A percentile compares a stretch with the other conserved stretches of the same genome.
phyloP scores from a whole-genome alignment of 495 filamentous ascomycete genomes.

The Astrothelium subdiscretum region DNA sequence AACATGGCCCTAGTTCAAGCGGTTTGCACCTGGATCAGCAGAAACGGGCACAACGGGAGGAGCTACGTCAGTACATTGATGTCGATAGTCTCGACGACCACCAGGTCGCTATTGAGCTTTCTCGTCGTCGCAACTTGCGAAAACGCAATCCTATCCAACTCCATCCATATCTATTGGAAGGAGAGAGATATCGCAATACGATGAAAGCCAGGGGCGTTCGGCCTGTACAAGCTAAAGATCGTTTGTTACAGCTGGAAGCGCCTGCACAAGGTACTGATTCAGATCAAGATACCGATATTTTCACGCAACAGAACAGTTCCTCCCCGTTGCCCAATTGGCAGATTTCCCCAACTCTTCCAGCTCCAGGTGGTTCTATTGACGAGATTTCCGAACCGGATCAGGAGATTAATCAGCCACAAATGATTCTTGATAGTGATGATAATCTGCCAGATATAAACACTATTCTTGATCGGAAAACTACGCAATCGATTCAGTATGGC shows the following conservation, averaged over 20 bases:
- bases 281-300: background rate
- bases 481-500: background rate
- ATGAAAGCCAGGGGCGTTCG: constrained; percentile 21
- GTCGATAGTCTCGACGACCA: background rate
- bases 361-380: background rate
- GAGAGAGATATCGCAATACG: constrained; percentile 21
- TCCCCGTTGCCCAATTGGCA: background rate
- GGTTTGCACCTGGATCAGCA: background rate
- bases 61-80: background rate
- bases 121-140: constrained; percentile 16
- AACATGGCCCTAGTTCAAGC: background rate
- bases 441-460: constrained; percentile 17
- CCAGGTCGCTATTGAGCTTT: background rate
- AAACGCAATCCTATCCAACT: constrained; percentile 26
- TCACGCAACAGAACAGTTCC: constrained; percentile 8
- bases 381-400: background rate
- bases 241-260: background rate
- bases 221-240: constrained; percentile 14
- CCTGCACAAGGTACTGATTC: background rate
- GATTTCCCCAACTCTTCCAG: no score
- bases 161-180: constrained; percentile 28
- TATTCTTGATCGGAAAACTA: constrained; percentile 3
- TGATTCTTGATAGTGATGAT: constrained; percentile 8
- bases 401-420: background rate
- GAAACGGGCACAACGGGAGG: background rate